These are phyloP conservation scores for Colletotrichum godetiae DNA, from an alignment of 2,329 filamentous ascomycete genomes.

Conservation along the genomic window DNA sequence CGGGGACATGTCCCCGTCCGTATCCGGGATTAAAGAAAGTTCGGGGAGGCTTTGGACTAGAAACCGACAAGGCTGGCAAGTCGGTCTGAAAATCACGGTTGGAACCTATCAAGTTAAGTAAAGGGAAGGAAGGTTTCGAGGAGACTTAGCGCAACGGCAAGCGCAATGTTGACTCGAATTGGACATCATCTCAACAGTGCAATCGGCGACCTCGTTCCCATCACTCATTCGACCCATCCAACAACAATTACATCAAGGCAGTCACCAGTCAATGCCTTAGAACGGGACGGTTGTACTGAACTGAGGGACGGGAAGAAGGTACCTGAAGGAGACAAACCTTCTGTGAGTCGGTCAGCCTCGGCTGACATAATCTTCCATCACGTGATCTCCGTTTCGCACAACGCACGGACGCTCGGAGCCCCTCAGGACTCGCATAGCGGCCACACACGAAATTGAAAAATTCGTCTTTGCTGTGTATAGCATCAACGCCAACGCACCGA, in stretches of 20 bases:
- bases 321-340: not conserved
- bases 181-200: not conserved
- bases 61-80: slow-evolving; percentile 14
- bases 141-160: not conserved
- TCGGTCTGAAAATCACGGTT: not conserved
- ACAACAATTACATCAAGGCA: not conserved
- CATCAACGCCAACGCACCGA: slow-evolving; percentile 45
- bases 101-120: not conserved
- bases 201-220: not conserved
- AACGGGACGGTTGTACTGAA: not conserved
- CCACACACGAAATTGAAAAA: slow-evolving; percentile 61
- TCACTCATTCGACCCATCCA: not conserved
- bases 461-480: slow-evolving; percentile 44
- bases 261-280: not conserved
- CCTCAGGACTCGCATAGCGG: slow-evolving; percentile 56
- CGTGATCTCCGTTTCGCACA: slow-evolving; percentile 43
- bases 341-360: not conserved
- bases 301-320: not conserved
- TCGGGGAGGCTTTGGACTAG: not conserved
- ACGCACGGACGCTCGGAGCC: slow-evolving; percentile 43
- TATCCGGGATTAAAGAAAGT: slow-evolving; percentile 1
- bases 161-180: slow-evolving; percentile 13
- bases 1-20: not conserved
- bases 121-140: slow-evolving; percentile 10
- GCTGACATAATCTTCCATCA: slow-evolving; percentile 47